Evolutionary conservation across 1,284 basidiomycete genomes (phyloP), one percentile per base, ranked within the genome.

Genomic region (Termitomyces sp.): DNA sequence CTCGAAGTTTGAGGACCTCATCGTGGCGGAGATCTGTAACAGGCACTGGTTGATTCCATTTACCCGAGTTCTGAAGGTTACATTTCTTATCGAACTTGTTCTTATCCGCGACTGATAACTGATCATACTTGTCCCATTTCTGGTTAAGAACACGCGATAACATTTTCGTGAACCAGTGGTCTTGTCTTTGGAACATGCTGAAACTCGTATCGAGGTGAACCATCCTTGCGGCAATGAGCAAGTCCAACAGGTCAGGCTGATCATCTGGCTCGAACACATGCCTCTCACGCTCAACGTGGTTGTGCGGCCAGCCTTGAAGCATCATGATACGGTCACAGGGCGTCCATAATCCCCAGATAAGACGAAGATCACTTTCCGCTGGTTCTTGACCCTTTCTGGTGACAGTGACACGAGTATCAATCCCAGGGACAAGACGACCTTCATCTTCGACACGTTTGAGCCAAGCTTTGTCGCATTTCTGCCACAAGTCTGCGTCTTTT

Each of bases 91-190:
- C 46, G 18, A 18, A 48, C 40, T 52, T 52, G 7, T 31, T 13
- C 33, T 35, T 41, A 30, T 52, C 51, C 3, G 51, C 3, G 13
- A 39, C 30, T 5, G 40, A 42, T 14, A n/a, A 8, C 8, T 21
- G 31, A 10, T 52, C 46, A 5, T 37, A 1, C 18, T 19, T 11
- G 33, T 52, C 51, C 21, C 31, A 42, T 26, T 43, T 43, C 10
- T 47, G 39, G 14, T 47, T 52, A 16, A 52, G 46, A 26, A 37
- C 11, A n/a, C 46, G 45, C 5, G 51, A 52, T 8, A 52, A 10
- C 18, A 52, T 6, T 9, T 52, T 52, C 11, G 45, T 18, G 28
- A 52, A 52, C 46, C 51, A 48, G 2, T 52, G 51, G 19, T 48
- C 46, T 43, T 52, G 51, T 28, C 46, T 34, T 16, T 26, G 31